phyloP scores from a whole-genome alignment of 805 yeast species.

The Pichia rugopelliculosa region DNA sequence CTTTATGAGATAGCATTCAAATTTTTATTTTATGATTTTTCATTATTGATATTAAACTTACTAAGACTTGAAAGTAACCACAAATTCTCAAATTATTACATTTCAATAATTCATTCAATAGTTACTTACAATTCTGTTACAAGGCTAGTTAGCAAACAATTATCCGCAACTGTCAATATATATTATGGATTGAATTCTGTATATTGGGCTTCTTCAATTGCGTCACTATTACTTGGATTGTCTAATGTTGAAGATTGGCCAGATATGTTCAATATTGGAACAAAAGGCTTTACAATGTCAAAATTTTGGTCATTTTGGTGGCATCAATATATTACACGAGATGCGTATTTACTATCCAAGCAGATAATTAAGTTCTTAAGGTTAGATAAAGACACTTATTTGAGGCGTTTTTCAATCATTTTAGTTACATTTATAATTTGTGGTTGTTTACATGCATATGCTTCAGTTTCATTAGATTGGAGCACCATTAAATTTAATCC shows the following conservation, averaged over 20 bases:
- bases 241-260: slow-evolving; percentile 11
- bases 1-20: slow-evolving; percentile 5
- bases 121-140: background rate
- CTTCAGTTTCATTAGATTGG: slow-evolving; percentile 1
- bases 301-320: slow-evolving; percentile 13
- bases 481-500: background rate
- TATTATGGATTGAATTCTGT: slow-evolving; percentile 8
- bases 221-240: slow-evolving; percentile 2
- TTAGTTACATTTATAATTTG: slow-evolving; percentile 1
- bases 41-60: background rate
- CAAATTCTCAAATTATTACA: background rate
- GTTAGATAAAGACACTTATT: background rate
- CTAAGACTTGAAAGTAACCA: background rate
- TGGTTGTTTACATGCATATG: slow-evolving; percentile 1
- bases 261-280: slow-evolving; percentile 6
- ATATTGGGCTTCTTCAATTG: slow-evolving; percentile 5
- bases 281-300: slow-evolving; percentile 1
- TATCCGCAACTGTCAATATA: background rate
- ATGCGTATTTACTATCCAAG: slow-evolving; percentile 1
- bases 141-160: background rate
- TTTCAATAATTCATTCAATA: background rate
- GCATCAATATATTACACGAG: slow-evolving; percentile 13
- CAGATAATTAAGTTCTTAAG: background rate
- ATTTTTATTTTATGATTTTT: slow-evolving; percentile 8
- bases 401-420: background rate